A percentile compares a stretch with the other conserved stretches of the same genome.
phyloP scores from a whole-genome alignment of 805 yeast genomes.

The Yamadazyma sp. region DNA sequence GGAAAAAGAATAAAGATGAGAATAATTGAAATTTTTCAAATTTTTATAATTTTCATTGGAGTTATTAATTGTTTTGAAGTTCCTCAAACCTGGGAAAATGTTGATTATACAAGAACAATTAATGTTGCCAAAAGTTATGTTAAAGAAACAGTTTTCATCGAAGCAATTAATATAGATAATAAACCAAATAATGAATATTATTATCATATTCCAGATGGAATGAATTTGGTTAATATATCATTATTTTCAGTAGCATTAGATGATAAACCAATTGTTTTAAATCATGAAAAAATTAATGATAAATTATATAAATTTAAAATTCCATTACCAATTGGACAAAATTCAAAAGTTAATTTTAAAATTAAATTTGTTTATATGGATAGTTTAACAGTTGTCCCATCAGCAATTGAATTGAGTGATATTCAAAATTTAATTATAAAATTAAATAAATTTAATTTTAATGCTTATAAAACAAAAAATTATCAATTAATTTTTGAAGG shows the following conservation, averaged over 20 bases:
- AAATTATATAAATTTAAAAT: slow-evolving; percentile 40
- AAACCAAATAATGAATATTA: slow-evolving; percentile 55
- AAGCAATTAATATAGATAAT: slow-evolving; percentile 54
- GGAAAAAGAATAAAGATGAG: too few species aligned
- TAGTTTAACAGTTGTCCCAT: slow-evolving; percentile 60
- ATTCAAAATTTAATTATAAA: slow-evolving; percentile 57
- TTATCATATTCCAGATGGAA: slow-evolving; percentile 54
- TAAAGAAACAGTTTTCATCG: slow-evolving; percentile 56
- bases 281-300: slow-evolving; percentile 5
- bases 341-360: slow-evolving; percentile 46
- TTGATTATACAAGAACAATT: slow-evolving; percentile 50
- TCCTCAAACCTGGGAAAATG: slow-evolving; percentile 51
- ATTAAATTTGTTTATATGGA: slow-evolving; percentile 49
- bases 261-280: slow-evolving; percentile 7
- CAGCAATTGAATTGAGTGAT: slow-evolving; percentile 53
- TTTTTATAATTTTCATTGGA: neutral
- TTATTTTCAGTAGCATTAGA: slow-evolving; percentile 37
- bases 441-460: slow-evolving; percentile 53
- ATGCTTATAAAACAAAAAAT: slow-evolving; percentile 57
- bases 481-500: slow-evolving; percentile 48
- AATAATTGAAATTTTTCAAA: too few species aligned
- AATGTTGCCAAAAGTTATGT: slow-evolving; percentile 68
- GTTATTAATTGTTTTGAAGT: slow-evolving; percentile 3
- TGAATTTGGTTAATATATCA: slow-evolving; percentile 41
- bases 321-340: slow-evolving; percentile 67